Conservation (phyloP, 148 eudicot species). For the Vaccinium myrtillus region DNA sequence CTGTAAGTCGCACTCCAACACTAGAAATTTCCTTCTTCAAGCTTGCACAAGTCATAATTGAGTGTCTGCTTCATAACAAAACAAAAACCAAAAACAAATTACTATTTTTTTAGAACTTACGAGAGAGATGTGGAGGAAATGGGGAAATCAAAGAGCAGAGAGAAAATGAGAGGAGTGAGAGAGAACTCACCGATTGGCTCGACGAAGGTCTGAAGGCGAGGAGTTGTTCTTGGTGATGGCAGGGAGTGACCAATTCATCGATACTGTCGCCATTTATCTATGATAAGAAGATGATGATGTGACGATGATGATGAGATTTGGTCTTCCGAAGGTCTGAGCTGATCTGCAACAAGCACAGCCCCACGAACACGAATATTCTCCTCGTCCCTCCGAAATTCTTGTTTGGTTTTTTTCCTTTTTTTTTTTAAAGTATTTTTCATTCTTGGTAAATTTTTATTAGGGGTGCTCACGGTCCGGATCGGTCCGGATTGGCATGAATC, state of each 20-base stretch:
- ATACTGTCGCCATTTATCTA: background rate
- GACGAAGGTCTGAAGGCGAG: background rate
- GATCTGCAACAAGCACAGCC: background rate
- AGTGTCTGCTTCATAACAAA: slow-evolving; percentile 23
- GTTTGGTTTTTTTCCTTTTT: too few relatives aligned
- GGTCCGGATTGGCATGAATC: too few relatives aligned
- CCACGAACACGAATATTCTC: background rate
- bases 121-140: background rate
- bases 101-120: too few relatives aligned
- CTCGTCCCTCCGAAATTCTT: too few relatives aligned
- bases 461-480: too few relatives aligned
- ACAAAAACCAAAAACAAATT: background rate
- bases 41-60: slow-evolving; percentile 51
- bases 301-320: background rate
- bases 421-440: too few relatives aligned
- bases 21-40: slow-evolving; percentile 31
- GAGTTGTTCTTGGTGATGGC: background rate
- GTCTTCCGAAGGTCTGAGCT: background rate
- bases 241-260: background rate
- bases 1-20: slow-evolving; percentile 47
- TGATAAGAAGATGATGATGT: background rate
- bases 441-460: too few relatives aligned
- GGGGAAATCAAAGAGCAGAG: background rate
- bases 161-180: slow-evolving; percentile 1
- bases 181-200: slow-evolving; percentile 38